Conservation (phyloP, 2,329 filamentous ascomycete species). For the Hypoxylon sp. region DNA sequence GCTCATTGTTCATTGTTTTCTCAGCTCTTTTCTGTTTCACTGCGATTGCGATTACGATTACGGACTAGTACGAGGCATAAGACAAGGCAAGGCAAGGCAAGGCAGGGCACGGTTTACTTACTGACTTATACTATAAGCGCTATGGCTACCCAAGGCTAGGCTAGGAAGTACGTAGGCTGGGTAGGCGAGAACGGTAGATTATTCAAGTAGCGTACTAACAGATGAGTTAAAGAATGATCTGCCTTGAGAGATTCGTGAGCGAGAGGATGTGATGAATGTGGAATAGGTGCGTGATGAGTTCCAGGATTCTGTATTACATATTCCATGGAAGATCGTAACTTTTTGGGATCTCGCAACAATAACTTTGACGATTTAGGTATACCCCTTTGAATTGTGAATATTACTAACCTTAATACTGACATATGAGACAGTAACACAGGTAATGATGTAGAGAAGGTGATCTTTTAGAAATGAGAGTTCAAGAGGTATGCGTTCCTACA, state of each 20-base stretch:
- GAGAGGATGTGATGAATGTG: not conserved
- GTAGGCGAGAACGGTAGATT: conserved; percentile 22
- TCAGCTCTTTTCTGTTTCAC: not conserved
- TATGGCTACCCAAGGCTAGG: not conserved
- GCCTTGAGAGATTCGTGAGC: not conserved
- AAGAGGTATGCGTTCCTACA: not conserved
- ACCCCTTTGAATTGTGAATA: too few relatives aligned
- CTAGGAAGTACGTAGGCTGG: not conserved
- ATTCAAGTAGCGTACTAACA: conserved; percentile 18
- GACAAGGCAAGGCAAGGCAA: not conserved
- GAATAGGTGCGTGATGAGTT: not conserved
- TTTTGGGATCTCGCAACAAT: too few relatives aligned
- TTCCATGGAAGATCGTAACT: too few relatives aligned
- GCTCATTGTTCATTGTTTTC: not conserved
- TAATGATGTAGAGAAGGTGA: too few relatives aligned
- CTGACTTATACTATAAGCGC: not conserved
- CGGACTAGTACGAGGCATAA: conserved; percentile 6
- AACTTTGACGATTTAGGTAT: too few relatives aligned
- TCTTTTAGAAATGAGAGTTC: too few relatives aligned
- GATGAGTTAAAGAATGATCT: conserved; percentile 17
- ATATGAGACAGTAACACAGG: too few relatives aligned
- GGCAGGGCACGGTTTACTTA: conserved; percentile 6
- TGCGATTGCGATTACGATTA: not conserved
- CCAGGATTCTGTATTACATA: too few relatives aligned
- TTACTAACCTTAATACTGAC: too few relatives aligned